Evolutionary conservation across 345 rosid species (phyloP).

Genomic region (Abelmoschus esculentus): DNA sequence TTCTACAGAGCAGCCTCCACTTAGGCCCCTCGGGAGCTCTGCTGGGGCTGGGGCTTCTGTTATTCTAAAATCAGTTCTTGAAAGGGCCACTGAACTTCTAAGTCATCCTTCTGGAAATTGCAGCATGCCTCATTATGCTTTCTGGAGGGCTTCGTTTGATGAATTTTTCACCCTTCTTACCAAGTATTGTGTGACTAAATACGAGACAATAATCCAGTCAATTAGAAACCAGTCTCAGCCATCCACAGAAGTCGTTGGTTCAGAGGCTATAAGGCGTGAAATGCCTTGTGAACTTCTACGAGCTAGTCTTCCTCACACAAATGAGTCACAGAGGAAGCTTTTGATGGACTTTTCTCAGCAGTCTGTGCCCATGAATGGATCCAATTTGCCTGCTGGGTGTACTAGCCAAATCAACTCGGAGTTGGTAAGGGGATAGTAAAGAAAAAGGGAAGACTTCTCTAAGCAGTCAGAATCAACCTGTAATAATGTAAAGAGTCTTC

Average conservation of each 20-base stretch:
- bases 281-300: constrained; percentile 96
- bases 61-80: constrained; percentile 53
- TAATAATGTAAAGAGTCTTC: neutral
- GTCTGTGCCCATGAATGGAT: constrained; percentile 32
- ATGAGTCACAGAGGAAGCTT: constrained; percentile 62
- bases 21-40: constrained; percentile 26
- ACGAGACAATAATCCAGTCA: constrained; percentile 64
- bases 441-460: neutral
- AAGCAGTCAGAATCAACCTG: neutral
- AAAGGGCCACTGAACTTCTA: constrained; percentile 73
- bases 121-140: constrained; percentile 48
- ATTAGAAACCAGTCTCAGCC: constrained; percentile 37
- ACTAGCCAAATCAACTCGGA: constrained; percentile 53
- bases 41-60: neutral
- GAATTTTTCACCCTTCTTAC: constrained; percentile 82
- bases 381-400: constrained; percentile 28
- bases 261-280: constrained; percentile 73
- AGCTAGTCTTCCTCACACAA: constrained; percentile 89
- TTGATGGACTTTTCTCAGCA: constrained; percentile 69
- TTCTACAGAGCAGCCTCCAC: constrained; percentile 75
- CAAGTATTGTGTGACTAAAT: constrained; percentile 81
- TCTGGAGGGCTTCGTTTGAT: constrained; percentile 95
- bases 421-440: constrained; percentile 46
- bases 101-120: constrained; percentile 40
- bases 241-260: constrained; percentile 41